phyloP scores from a whole-genome alignment of 2,329 filamentous ascomycete genomes.

The Aspergillus sergii region DNA sequence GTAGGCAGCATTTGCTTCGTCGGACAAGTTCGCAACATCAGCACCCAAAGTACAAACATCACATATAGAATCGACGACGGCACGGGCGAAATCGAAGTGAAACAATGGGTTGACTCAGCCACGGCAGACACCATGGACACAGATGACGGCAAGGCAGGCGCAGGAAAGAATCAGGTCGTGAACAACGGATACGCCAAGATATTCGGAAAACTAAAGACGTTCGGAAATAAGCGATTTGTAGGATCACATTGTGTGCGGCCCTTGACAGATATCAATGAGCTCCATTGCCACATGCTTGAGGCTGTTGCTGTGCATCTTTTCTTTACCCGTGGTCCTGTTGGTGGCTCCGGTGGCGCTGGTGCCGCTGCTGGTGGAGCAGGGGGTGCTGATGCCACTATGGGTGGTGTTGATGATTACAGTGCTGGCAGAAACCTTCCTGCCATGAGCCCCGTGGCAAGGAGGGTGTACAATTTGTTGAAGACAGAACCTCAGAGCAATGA shows the following conservation, averaged over 20 bases:
- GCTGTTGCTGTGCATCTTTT: slow-evolving; percentile 85
- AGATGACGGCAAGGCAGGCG: slow-evolving; percentile 44
- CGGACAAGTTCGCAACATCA: slow-evolving; percentile 86
- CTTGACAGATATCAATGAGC: slow-evolving; percentile 84
- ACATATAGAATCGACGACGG: slow-evolving; percentile 95
- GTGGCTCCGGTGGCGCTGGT: slow-evolving; percentile 50
- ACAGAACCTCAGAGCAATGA: slow-evolving; percentile 73
- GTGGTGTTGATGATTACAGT: slow-evolving; percentile 36
- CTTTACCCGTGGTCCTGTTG: slow-evolving; percentile 69
- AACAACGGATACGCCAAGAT: slow-evolving; percentile 82
- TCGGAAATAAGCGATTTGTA: slow-evolving; percentile 81
- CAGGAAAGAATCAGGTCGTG: slow-evolving; percentile 60
- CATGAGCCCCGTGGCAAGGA: slow-evolving; percentile 63
- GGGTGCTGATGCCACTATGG: slow-evolving; percentile 31
- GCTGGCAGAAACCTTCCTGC: slow-evolving; percentile 44
- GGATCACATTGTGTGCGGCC: slow-evolving; percentile 79
- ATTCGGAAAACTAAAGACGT: slow-evolving; percentile 80
- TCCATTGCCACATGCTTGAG: slow-evolving; percentile 90
- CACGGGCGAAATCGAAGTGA: slow-evolving; percentile 84
- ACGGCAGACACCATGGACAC: slow-evolving; percentile 49
- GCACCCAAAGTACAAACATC: slow-evolving; percentile 83
- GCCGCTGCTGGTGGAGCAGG: slow-evolving; percentile 40
- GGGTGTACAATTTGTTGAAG: slow-evolving; percentile 71
- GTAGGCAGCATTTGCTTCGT: slow-evolving; percentile 81
- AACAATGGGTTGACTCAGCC: slow-evolving; percentile 49